Base-by-base conservation (phyloP, 306 rosid genomes). In the Gillenia trifoliata region DNA sequence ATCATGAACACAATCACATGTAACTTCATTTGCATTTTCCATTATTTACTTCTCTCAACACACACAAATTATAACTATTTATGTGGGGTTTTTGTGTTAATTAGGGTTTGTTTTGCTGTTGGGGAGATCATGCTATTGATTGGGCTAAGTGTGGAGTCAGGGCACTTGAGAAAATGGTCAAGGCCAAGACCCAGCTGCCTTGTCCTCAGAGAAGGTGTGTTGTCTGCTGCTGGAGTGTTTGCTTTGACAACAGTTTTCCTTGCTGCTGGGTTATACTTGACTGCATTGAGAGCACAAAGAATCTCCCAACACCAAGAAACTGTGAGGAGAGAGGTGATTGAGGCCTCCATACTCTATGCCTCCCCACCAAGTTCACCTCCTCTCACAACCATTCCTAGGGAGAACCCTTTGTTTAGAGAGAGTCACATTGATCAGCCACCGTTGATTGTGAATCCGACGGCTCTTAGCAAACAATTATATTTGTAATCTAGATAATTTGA, bases 61-160 rank as follows among this genome's bases (percentile, higher is more conserved):
- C 28, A 1, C 61, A 55, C 22, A 16, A 19, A 17, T n/a, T 20
- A 54, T 54, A n/a, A 54, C 20, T 54, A 16, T 20, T 5, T 30
- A 60, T 60, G 31, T 60, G 64, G 64, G 10, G 10, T 54, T 8
- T 9, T 59, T 26, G 9, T 59, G 64, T 55, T 55, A 26, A 59
- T 60, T 43, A 95, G 99, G 99, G 79, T 88, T 64, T 92, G 92
- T 80, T 95, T 95, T 76, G 88, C 91, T 26, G 89, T 90, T 25
- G 97, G 89, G n/a, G 99, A 95, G 73, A 85, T 89, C n/a, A 69
- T 95, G 76, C 59, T 95, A 54, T 38, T 95, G 68, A 86, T 90
- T 66, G 97, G 90, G 73, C 60, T 95, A 0, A 86, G 91, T 62
- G 92, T 92, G 56, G 99, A 95, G 70, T 92, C 99, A 5, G 96